Conservation (phyloP, 805 yeast genomes). For the Saccharomycopsis sp. region DNA sequence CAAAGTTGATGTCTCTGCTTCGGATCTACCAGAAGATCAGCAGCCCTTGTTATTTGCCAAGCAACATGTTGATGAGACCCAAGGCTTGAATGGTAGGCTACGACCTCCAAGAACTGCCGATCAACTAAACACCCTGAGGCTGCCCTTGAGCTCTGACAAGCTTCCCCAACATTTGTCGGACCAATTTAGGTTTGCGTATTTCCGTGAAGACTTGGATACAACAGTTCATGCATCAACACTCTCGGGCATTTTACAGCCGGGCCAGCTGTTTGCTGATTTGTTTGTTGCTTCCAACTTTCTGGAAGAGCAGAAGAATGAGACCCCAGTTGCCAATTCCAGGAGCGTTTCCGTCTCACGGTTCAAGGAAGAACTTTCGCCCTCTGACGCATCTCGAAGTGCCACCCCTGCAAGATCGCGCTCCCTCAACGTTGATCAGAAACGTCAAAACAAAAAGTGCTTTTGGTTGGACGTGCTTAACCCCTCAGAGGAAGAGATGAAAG, state of each 20-base stretch:
- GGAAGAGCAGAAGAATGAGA: too few relatives aligned
- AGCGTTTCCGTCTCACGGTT: slow-evolving; percentile 3
- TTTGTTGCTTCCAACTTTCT: slow-evolving; percentile 40
- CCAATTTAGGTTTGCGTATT: slow-evolving; percentile 77
- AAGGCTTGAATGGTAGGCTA: slow-evolving; percentile 49
- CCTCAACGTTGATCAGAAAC: too few relatives aligned
- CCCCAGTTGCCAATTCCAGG: not conserved
- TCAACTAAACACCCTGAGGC: slow-evolving; percentile 46
- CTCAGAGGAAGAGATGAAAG: slow-evolving; percentile 89
- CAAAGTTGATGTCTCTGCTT: slow-evolving; percentile 13
- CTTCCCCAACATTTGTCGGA: slow-evolving; percentile 24
- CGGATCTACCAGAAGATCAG: not conserved
- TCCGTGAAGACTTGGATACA: slow-evolving; percentile 81
- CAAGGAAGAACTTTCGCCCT: slow-evolving; percentile 10
- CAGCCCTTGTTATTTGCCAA: slow-evolving; percentile 9
- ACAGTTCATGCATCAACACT: slow-evolving; percentile 85
- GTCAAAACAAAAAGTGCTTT: slow-evolving; percentile 8
- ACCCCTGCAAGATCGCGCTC: not conserved
- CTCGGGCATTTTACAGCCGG: slow-evolving; percentile 65
- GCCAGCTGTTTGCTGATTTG: slow-evolving; percentile 51
- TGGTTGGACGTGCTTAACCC: slow-evolving; percentile 95
- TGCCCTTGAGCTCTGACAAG: slow-evolving; percentile 1
- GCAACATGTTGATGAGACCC: slow-evolving; percentile 42
- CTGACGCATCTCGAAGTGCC: slow-evolving; percentile 8
- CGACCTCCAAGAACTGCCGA: slow-evolving; percentile 69